phyloP scores from a whole-genome alignment of 2,329 filamentous ascomycete species.

The Coniosporium tulheliwenetii region DNA sequence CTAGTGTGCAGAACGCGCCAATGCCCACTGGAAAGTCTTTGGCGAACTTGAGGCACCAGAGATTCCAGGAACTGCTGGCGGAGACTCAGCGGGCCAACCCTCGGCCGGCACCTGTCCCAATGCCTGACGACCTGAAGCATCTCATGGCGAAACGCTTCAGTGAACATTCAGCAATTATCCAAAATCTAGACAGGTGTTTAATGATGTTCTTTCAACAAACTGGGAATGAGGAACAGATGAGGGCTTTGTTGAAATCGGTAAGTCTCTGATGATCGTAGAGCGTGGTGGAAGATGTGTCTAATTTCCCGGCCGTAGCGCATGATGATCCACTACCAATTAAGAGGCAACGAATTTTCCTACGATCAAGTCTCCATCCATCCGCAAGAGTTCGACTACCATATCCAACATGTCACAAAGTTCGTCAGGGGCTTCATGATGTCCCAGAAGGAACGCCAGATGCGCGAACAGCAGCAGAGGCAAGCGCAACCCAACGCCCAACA shows the following conservation, averaged over 20 bases:
- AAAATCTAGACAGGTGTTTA: background rate
- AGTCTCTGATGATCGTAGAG: background rate
- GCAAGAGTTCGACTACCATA: background rate
- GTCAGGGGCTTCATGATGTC: background rate
- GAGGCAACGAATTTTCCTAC: background rate
- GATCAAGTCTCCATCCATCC: background rate
- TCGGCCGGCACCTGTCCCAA: background rate
- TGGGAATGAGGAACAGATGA: background rate
- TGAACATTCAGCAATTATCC: no score
- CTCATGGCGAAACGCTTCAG: no score
- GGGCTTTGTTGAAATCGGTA: background rate
- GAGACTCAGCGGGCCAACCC: background rate
- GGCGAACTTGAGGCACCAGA: background rate
- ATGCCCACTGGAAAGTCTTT: background rate
- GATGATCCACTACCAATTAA: background rate
- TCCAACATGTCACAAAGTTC: background rate
- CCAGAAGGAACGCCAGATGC: background rate
- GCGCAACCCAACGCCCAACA: slow-evolving; percentile 1
- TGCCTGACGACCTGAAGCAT: background rate
- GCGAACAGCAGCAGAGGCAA: background rate
- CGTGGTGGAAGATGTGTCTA: background rate
- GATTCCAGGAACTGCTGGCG: background rate
- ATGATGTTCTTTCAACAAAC: background rate
- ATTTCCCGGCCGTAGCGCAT: background rate
- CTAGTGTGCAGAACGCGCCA: background rate